phyloP scores from a whole-genome alignment of 2,329 filamentous ascomycete genomes.

The Aspergillus sp. region DNA sequence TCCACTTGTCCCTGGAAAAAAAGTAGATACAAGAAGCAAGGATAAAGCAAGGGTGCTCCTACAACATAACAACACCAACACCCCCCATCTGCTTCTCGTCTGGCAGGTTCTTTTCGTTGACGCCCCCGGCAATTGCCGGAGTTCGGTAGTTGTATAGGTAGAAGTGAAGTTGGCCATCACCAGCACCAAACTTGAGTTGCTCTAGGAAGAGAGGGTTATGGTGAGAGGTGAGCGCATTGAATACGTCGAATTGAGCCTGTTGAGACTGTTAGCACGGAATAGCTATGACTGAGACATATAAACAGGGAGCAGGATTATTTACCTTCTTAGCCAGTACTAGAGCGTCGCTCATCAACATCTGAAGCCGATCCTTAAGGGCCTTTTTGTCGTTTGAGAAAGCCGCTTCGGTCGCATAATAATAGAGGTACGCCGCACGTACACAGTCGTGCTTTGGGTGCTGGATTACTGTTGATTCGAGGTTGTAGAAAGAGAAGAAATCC shows the following conservation, averaged over 20 bases:
- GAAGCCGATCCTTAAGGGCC: conserved; percentile 75
- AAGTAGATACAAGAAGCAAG: conserved; percentile 4
- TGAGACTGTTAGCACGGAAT: conserved; percentile 1
- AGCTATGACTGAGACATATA: not conserved
- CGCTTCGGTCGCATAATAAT: conserved; percentile 88
- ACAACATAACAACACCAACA: conserved; percentile 84
- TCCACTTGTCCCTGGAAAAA: conserved; percentile 36
- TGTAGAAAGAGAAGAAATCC: conserved; percentile 97
- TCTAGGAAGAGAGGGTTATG: conserved; percentile 94
- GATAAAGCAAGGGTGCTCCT: conserved; percentile 21
- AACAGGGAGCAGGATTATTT: conserved; percentile 14
- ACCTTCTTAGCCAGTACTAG: conserved; percentile 82
- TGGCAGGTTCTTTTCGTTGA: conserved; percentile 74
- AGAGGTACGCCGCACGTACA: conserved; percentile 89
- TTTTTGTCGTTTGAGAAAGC: conserved; percentile 60
- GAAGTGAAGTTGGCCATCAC: conserved; percentile 93
- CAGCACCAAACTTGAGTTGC: conserved; percentile 89
- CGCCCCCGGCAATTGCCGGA: conserved; percentile 78
- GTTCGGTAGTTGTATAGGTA: conserved; percentile 98
- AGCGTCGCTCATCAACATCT: conserved; percentile 77
- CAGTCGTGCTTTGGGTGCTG: conserved; percentile 73
- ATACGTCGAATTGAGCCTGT: conserved; percentile 81
- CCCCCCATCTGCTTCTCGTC: conserved; percentile 79
- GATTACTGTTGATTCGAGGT: conserved; percentile 89
- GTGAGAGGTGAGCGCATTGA: conserved; percentile 90